phyloP scores from a whole-genome alignment of 2,329 filamentous ascomycete genomes.

The Hirsutella rhossiliensis region DNA sequence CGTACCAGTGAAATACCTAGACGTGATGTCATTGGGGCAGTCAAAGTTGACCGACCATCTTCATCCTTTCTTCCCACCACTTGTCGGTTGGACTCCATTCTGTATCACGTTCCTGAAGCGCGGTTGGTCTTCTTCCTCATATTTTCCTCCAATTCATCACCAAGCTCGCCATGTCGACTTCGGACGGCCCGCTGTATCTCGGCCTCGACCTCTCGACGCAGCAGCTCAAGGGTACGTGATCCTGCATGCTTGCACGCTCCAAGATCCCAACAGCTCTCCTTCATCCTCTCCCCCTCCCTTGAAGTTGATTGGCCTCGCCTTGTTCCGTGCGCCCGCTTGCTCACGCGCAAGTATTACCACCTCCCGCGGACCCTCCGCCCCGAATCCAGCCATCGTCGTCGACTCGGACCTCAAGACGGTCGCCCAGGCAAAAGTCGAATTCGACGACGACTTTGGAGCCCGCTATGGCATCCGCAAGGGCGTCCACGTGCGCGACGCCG shows the following conservation, averaged over 20 bases:
- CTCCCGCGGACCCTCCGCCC: too few species aligned
- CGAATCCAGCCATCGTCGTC: conserved; percentile 60
- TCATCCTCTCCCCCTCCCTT: neutral
- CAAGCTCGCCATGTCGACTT: conserved; percentile 14
- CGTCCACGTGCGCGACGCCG: conserved; percentile 67
- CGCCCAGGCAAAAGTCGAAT: conserved; percentile 84
- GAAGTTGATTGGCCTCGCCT: neutral
- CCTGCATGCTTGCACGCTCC: too few species aligned
- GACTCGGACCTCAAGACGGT: conserved; percentile 69
- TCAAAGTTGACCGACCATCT: too few species aligned
- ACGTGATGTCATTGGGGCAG: too few species aligned
- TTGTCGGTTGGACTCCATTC: too few species aligned
- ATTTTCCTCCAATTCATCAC: too few species aligned
- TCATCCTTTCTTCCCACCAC: too few species aligned
- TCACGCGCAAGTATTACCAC: too few species aligned
- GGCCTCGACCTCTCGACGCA: conserved; percentile 96
- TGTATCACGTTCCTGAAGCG: too few species aligned
- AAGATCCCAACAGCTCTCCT: neutral
- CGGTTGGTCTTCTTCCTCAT: too few species aligned
- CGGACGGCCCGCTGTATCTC: conserved; percentile 57
- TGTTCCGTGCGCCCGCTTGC: too few species aligned
- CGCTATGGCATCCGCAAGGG: conserved; percentile 80
- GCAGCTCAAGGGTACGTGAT: conserved; percentile 68
- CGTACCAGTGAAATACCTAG: too few species aligned
- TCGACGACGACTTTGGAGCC: conserved; percentile 66